phyloP scores from a whole-genome alignment of 2,329 filamentous ascomycete species.

The Microcyclosporella mali region DNA sequence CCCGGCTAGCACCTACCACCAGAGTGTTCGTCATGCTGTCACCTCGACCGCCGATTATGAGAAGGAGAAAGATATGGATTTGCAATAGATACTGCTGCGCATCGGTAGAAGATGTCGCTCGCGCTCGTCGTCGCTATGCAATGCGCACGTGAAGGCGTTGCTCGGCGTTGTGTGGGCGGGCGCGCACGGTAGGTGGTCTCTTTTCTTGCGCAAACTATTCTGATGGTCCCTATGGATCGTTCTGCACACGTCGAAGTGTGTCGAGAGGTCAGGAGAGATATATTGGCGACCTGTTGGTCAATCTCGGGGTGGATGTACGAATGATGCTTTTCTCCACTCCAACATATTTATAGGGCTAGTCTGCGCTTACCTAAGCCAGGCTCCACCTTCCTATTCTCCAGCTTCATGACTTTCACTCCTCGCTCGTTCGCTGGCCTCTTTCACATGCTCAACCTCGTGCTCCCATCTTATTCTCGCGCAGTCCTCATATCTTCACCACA shows the following conservation, averaged over 20 bases:
- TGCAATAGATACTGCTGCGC: background rate
- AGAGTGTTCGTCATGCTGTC: constrained; percentile 25
- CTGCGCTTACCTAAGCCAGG: background rate
- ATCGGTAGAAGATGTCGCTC: background rate
- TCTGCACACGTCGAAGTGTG: constrained; percentile 3
- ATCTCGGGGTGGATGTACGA: constrained; percentile 3
- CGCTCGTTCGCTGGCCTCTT: background rate
- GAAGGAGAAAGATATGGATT: background rate
- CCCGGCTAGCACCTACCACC: constrained; percentile 19
- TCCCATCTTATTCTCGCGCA: too few relatives aligned
- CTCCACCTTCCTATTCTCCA: background rate
- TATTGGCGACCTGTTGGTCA: background rate
- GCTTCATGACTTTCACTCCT: background rate
- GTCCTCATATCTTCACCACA: too few relatives aligned
- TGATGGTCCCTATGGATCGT: constrained; percentile 4
- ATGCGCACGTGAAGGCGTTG: constrained; percentile 4
- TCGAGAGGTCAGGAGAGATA: constrained; percentile 1
- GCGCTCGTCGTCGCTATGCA: background rate
- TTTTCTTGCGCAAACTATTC: constrained; percentile 2
- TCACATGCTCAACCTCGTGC: too few relatives aligned
- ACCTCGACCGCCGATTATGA: background rate
- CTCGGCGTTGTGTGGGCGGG: constrained; percentile 1
- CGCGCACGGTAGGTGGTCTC: constrained; percentile 5
- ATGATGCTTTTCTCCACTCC: background rate
- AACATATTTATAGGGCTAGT: background rate